A percentile compares a stretch with the other conserved stretches of the same genome.
phyloP scores from a whole-genome alignment of 306 rosid species.

The Dryas drummondii region DNA sequence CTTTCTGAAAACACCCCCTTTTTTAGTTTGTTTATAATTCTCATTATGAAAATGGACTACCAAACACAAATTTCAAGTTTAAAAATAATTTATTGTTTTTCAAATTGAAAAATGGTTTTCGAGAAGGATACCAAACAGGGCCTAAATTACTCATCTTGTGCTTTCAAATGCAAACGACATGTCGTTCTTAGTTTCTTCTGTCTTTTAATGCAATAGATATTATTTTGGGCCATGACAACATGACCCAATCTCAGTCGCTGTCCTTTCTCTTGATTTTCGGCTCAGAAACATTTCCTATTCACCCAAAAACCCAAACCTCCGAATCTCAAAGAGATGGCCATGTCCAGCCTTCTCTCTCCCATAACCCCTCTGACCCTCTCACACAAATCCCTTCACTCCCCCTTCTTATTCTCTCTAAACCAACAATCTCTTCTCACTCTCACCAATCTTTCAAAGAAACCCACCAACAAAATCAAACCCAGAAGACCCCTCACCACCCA shows the following conservation, averaged over 20 bases:
- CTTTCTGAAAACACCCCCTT: too few species aligned
- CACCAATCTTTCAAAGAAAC: slow-evolving; percentile 25
- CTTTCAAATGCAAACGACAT: background rate
- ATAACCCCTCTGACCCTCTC: slow-evolving; percentile 27
- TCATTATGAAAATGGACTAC: too few species aligned
- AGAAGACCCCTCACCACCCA: slow-evolving; percentile 43
- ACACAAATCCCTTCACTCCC: slow-evolving; percentile 42
- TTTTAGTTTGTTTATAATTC: too few species aligned
- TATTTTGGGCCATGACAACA: background rate
- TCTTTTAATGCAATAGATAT: background rate
- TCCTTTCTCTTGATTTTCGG: background rate
- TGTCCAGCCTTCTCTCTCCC: slow-evolving; percentile 41
- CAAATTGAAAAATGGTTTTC: too few species aligned
- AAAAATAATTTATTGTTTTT: too few species aligned
- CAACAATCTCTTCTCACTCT: slow-evolving; percentile 32
- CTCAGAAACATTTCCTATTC: slow-evolving; percentile 8
- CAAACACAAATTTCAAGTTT: too few species aligned
- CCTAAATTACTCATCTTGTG: too few species aligned
- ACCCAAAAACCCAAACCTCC: slow-evolving; percentile 9
- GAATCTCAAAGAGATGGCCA: slow-evolving; percentile 36
- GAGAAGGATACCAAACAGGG: too few species aligned
- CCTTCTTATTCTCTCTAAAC: slow-evolving; percentile 28
- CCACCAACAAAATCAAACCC: slow-evolving; percentile 33
- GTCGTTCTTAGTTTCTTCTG: background rate
- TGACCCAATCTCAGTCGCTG: slow-evolving; percentile 7